These are phyloP conservation scores for Mycena leptocephala DNA, from an alignment of 768 basidiomycete species.

Conservation along the genomic window DNA sequence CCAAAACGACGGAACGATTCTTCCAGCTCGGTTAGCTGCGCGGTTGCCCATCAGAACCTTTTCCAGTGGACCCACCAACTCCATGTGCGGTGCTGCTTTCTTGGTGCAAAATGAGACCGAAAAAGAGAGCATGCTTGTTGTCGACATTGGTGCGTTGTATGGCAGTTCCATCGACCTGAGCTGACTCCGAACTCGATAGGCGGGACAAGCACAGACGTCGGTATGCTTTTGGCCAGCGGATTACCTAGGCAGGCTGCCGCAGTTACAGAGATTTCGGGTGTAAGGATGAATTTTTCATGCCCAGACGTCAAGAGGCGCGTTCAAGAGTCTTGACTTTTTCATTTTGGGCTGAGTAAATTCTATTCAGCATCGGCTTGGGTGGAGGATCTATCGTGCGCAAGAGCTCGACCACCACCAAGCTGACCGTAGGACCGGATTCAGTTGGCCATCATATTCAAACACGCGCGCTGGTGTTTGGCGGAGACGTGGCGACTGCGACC, in stretches of 20 bases:
- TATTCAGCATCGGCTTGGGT: constrained; percentile 66
- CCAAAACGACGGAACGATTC: constrained; percentile 67
- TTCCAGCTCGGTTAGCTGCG: constrained; percentile 60
- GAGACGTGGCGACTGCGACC: constrained; percentile 66
- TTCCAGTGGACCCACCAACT: constrained; percentile 72
- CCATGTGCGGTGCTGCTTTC: constrained; percentile 74
- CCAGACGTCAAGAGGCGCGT: constrained; percentile 61
- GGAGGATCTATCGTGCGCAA: constrained; percentile 68
- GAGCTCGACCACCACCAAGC: constrained; percentile 42
- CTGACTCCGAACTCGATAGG: constrained; percentile 43
- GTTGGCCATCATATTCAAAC: constrained; percentile 66
- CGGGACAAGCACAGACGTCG: constrained; percentile 73
- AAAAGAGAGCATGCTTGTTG: constrained; percentile 61
- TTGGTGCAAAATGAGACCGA: constrained; percentile 58
- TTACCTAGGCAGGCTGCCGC: constrained; percentile 72
- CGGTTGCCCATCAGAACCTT: constrained; percentile 72
- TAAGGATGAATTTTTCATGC: constrained; percentile 68
- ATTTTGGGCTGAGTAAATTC: neutral
- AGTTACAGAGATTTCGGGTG: constrained; percentile 66
- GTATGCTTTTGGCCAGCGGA: constrained; percentile 67
- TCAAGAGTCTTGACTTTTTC: neutral
- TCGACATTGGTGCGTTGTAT: constrained; percentile 58
- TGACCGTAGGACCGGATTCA: constrained; percentile 70
- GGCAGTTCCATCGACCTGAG: neutral
- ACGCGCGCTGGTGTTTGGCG: constrained; percentile 67